Percentiles rank a stretch among this genome's conserved stretches.
phyloP scores from a whole-genome alignment of 23 red algal species.

The Chondrus crispus region DNA sequence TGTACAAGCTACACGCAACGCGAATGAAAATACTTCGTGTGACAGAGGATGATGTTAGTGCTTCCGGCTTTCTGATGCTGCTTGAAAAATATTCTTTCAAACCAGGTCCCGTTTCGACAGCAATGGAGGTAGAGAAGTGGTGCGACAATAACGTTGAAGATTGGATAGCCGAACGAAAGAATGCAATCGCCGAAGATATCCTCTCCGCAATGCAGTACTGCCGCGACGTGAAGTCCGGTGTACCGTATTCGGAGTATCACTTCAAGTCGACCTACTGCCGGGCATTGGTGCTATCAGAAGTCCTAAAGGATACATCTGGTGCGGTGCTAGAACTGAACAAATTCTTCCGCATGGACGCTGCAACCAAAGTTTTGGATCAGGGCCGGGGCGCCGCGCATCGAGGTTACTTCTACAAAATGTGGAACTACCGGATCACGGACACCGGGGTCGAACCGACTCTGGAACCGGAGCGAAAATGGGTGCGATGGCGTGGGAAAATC shows the following conservation, averaged over 20 bases:
- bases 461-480: conserved; percentile 53
- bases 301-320: conserved; percentile 27
- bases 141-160: conserved; percentile 36
- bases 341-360: conserved; percentile 33
- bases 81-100: conserved; percentile 49
- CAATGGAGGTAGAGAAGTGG: no score
- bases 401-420: conserved; percentile 65
- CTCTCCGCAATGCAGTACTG: conserved; percentile 53
- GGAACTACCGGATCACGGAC: conserved; percentile 64
- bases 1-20: conserved; percentile 59
- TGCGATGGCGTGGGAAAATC: conserved; percentile 49
- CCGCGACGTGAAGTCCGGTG: conserved; percentile 24
- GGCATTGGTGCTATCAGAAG: conserved; percentile 19
- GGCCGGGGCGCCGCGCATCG: conserved; percentile 46
- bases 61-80: not conserved
- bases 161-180: conserved; percentile 29
- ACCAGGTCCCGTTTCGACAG: not conserved
- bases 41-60: not conserved
- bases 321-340: conserved; percentile 37
- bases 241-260: conserved; percentile 47
- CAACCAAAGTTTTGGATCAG: conserved; percentile 33
- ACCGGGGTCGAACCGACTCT: conserved; percentile 47
- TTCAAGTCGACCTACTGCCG: conserved; percentile 54
- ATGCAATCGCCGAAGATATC: conserved; percentile 63
- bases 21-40: conserved; percentile 51